Evolutionary conservation across 768 basidiomycete species (phyloP).

Genomic region (Harrya chromipes): DNA sequence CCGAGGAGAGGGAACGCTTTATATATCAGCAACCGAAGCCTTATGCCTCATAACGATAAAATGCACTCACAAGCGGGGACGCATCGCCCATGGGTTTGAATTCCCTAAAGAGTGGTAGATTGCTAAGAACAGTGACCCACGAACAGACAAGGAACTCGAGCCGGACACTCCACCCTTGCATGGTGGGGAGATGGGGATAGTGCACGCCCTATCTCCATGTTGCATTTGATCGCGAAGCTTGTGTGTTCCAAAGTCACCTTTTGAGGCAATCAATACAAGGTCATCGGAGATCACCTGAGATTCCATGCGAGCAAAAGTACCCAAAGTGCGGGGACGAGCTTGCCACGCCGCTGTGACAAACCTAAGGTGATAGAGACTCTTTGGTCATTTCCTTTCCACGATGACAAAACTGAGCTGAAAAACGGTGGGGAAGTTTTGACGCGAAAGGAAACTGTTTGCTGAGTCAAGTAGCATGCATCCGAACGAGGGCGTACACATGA

Average conservation of each 20-base stretch:
- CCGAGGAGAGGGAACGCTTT: not conserved
- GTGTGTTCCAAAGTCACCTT: not conserved
- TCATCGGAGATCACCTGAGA: not conserved
- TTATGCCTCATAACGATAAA: not conserved
- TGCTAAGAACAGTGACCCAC: not conserved
- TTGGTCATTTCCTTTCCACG: slow-evolving; percentile 13
- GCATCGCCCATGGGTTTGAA: not conserved
- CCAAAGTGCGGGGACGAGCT: slow-evolving; percentile 2
- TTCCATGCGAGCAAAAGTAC: not conserved
- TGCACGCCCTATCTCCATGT: no score
- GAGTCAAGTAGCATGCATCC: no score
- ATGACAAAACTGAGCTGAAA: no score
- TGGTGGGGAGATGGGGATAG: no score
- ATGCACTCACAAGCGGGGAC: no score
- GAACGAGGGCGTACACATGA: no score
- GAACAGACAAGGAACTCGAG: no score
- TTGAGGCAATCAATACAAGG: not conserved
- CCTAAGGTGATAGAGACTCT: not conserved
- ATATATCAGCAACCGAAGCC: not conserved
- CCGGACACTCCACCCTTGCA: no score
- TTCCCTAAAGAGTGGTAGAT: not conserved
- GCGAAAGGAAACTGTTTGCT: no score
- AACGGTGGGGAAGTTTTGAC: no score
- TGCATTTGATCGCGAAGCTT: no score
- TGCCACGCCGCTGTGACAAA: not conserved